Evolutionary conservation across 305 asterid genomes (phyloP).

Genomic region (Solanum hybrid): DNA sequence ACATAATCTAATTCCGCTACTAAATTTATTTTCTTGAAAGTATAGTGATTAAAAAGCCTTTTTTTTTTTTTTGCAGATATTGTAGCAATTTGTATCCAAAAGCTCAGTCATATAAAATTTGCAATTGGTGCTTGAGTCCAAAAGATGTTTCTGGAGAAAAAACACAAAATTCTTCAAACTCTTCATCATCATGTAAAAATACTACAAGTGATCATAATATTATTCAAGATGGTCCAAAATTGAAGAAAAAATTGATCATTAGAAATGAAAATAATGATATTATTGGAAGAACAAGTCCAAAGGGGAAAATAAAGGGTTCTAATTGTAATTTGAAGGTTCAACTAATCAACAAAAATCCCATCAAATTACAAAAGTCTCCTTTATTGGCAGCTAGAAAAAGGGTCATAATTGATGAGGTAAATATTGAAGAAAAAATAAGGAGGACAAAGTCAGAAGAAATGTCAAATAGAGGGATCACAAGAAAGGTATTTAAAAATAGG

Average conservation of each 20-base stretch:
- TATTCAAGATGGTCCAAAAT: constrained; percentile 13
- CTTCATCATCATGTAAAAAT: constrained; percentile 24
- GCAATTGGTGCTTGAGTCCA: constrained; percentile 64
- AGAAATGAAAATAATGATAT: not conserved
- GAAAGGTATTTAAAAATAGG: constrained; percentile 41
- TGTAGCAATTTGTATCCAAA: constrained; percentile 63
- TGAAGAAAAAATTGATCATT: constrained; percentile 23
- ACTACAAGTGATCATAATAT: constrained; percentile 3
- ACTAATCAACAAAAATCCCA: constrained; percentile 7
- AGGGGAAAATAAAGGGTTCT: not conserved
- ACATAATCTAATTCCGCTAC: not conserved
- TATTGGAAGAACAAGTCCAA: constrained; percentile 4
- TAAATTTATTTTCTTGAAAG: not conserved
- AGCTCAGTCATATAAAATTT: constrained; percentile 29
- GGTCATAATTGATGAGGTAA: constrained; percentile 9
- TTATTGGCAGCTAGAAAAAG: constrained; percentile 23
- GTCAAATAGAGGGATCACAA: constrained; percentile 27
- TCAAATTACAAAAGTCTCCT: constrained; percentile 31
- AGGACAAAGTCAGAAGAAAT: constrained; percentile 43
- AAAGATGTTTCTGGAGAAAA: constrained; percentile 18
- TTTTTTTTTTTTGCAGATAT: constrained; percentile 36
- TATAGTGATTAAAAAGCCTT: not conserved
- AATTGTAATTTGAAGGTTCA: constrained; percentile 5
- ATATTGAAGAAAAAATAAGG: constrained; percentile 17
- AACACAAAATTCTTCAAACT: constrained; percentile 14